Evolutionary conservation across 768 basidiomycete genomes (phyloP), one percentile per base, ranked within the genome.

Genomic region (Phlegmacium glaucopus): DNA sequence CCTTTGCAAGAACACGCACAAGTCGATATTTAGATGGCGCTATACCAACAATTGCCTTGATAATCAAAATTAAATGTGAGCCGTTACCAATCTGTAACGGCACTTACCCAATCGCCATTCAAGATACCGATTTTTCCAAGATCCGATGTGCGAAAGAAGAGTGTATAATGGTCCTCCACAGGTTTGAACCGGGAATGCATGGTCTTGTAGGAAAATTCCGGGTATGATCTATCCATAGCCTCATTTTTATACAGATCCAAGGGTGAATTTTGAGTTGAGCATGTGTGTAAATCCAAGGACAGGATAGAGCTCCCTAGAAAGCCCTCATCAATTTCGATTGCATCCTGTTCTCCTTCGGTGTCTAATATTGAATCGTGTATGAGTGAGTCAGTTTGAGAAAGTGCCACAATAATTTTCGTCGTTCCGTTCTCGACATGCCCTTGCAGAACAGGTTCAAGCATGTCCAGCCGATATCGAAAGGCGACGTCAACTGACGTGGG

Each of bases 61-160:
- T n/a, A 17, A 17, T 17, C 37, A 47, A 58, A 39, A 54, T 41
- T 52, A 9, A 48, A 13, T 41, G 48, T 27, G 11, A 51, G 27
- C 39, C 7, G 15, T 32, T 40, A 43, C 28, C 15, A 15, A 50
- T 29, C 8, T 13, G 12, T 13, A 17, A 12, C 22, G 48, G 9
- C 29, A 59, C 67, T 42, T 63, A 87, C 90, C 91, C 90, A 93
- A 58, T 91, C 90, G 27, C 84, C 84, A 51, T 79, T 77, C 42
- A 89, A 70, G 6, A 84, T 61, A 11, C 90, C 89, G 35, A 88
- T 66, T 44, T 71, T 76, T 32, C 78, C 75, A 12, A 93, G 70
- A 48, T 87, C 82, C n/a, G 71, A 58, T 2, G 85, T 81, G 27
- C 76, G 74, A 28, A 87, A 54, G 60, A 84, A 88, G 0, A 90